Evolutionary conservation across 2,329 filamentous ascomycete species (phyloP).

Genomic region (Aspergillus alliaceus): DNA sequence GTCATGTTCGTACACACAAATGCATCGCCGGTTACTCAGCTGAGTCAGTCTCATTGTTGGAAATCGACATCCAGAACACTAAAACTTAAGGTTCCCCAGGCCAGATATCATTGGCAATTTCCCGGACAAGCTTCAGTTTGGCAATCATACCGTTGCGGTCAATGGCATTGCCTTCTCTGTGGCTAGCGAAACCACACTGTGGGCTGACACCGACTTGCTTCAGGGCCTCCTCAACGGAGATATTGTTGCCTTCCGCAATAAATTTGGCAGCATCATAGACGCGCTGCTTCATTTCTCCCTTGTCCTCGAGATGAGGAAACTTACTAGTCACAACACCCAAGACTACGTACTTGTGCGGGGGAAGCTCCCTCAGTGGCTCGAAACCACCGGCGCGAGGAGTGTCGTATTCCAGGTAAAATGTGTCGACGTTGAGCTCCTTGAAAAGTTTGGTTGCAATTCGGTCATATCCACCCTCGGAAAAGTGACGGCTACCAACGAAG

Average conservation of each 20-base stretch:
- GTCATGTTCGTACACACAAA: neutral
- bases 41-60: conserved; percentile 11
- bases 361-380: conserved; percentile 62
- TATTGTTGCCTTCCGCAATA: conserved; percentile 66
- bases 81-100: conserved; percentile 48
- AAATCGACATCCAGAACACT: conserved; percentile 4
- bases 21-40: neutral
- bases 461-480: conserved; percentile 67
- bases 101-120: conserved; percentile 74
- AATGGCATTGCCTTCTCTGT: conserved; percentile 71
- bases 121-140: conserved; percentile 69
- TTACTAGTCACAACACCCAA: conserved; percentile 66
- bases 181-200: conserved; percentile 73
- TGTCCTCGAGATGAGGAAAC: conserved; percentile 61
- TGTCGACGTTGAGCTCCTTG: conserved; percentile 62
- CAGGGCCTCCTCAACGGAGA: conserved; percentile 66
- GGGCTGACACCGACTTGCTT: conserved; percentile 68
- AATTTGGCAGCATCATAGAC: conserved; percentile 64
- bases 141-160: conserved; percentile 69
- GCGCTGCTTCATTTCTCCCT: conserved; percentile 62
- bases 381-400: conserved; percentile 65
- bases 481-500: conserved; percentile 66
- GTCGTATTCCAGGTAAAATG: conserved; percentile 70
- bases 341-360: conserved; percentile 63
- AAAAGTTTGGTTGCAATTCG: conserved; percentile 67